These are phyloP conservation scores for Camellia granthamiana DNA, from an alignment of 148 eudicot genomes.

Conservation along the genomic window DNA sequence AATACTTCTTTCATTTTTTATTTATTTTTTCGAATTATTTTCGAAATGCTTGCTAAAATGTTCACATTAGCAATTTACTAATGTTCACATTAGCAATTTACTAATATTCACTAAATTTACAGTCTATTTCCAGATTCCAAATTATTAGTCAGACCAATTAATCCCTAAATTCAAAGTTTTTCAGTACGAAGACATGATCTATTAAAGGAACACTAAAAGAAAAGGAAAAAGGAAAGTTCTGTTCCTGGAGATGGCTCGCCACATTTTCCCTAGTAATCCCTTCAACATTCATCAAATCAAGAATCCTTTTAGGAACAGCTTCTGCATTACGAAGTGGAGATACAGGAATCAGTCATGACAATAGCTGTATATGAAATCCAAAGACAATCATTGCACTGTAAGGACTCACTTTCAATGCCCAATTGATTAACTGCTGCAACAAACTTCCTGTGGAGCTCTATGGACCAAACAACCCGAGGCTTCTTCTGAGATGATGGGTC, in stretches of 20 bases:
- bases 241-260: conserved; percentile 96
- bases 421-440: conserved; percentile 74
- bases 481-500: conserved; percentile 60
- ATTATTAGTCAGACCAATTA: background rate
- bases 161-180: background rate
- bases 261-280: conserved; percentile 92
- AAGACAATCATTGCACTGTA: background rate
- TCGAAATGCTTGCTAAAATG: background rate
- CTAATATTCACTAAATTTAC: background rate
- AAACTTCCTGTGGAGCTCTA: conserved; percentile 80
- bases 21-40: background rate
- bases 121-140: background rate
- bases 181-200: background rate
- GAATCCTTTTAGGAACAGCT: conserved; percentile 92
- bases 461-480: conserved; percentile 79
- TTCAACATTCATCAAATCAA: conserved; percentile 84
- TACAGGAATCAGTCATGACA: background rate
- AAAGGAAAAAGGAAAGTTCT: conserved; percentile 1
- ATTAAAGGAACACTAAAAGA: background rate
- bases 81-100: background rate
- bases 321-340: conserved; percentile 42
- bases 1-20: background rate
- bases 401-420: conserved; percentile 69
- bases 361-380: background rate
- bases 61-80: background rate